Evolutionary conservation across 495 filamentous ascomycete genomes (phyloP).

Genomic region (Penicillium mononematosum): DNA sequence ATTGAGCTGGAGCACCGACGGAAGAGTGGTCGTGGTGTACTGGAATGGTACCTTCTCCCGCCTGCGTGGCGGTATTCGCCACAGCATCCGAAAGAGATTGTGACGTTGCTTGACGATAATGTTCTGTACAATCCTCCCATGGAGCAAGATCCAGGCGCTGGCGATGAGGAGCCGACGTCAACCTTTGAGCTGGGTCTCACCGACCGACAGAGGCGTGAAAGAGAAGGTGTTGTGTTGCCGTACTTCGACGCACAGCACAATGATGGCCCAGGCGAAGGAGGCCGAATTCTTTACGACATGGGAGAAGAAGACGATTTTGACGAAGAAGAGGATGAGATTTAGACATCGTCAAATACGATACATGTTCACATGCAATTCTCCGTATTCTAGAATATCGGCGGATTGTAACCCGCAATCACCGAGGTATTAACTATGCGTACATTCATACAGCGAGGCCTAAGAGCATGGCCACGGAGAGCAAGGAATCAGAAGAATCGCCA

Average conservation of each 20-base stretch:
- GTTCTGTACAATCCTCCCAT: conserved; percentile 58
- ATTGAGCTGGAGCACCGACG: conserved; percentile 83
- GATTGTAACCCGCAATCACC: conserved; percentile 43
- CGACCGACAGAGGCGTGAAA: conserved; percentile 79
- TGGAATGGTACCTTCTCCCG: conserved; percentile 73
- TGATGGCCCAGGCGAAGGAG: conserved; percentile 74
- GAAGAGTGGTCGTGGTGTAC: conserved; percentile 72
- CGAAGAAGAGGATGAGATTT: conserved; percentile 98
- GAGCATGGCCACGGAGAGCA: conserved; percentile 2
- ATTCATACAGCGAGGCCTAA: conserved; percentile 33
- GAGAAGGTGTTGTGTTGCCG: conserved; percentile 86
- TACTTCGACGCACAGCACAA: conserved; percentile 93
- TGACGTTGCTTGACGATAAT: conserved; percentile 79
- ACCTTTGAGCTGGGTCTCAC: conserved; percentile 88
- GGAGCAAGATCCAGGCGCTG: conserved; percentile 30
- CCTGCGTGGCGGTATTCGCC: conserved; percentile 37
- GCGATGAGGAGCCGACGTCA: conserved; percentile 54
- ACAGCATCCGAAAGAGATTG: conserved; percentile 42
- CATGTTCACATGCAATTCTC: conserved; percentile 12
- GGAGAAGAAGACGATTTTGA: conserved; percentile 97
- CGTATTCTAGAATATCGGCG: conserved; percentile 20
- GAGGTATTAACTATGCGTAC: conserved; percentile 46
- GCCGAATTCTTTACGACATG: conserved; percentile 94
- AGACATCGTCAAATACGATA: conserved; percentile 18
- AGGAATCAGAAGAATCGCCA: conserved; percentile 79